Evolutionary conservation across 768 basidiomycete genomes (phyloP), one percentile per base, ranked within the genome.

Genomic region (Leccinum imitatum): DNA sequence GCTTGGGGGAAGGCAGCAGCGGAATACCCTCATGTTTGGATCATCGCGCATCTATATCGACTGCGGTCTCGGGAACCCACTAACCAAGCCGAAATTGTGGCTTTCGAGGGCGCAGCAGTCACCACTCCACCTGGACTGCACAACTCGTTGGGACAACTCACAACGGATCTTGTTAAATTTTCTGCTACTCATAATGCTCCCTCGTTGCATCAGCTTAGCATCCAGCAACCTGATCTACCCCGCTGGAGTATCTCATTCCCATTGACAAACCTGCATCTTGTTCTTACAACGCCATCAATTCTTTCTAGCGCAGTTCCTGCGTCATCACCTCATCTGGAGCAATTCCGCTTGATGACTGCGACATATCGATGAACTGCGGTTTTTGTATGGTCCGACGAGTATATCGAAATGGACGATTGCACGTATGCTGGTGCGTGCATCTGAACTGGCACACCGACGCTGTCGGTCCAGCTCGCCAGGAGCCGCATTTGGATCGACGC

Each of bases 361-460:
- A 85, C 50, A 80, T 88, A 59, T 70, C 81, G 31, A 71, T 17
- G 75, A 79, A 21, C 59, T 86, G 10, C 60, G 66, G 31, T 63
- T 70, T 31, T 66, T 85, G 47, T 65, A 71, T 47, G 79, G 78
- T 3, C 74, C 75, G 14, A 64, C 57, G 6, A 78, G 77, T 13
- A 14, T 87, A 84, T 59, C 84, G 80, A 25, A 69, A 66, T 56
- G 67, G 69, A 47, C 73, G 73, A 51, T 67, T 88, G 54, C 84
- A 87, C 67, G 69, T 87, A 53, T 79, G 84, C 27, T 87, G 84
- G 85, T 87, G 85, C 64, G 77, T 79, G 11, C 79, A 84, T 57
- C 67, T 87, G 6, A 78, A 78, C 77, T 30, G 84, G 85, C 19
- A 69, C 66, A 2, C 80, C 80, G 25, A 25, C 25, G 25, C 25